Conservation (phyloP, 306 rosid species). For the Ormosia emarginata region DNA sequence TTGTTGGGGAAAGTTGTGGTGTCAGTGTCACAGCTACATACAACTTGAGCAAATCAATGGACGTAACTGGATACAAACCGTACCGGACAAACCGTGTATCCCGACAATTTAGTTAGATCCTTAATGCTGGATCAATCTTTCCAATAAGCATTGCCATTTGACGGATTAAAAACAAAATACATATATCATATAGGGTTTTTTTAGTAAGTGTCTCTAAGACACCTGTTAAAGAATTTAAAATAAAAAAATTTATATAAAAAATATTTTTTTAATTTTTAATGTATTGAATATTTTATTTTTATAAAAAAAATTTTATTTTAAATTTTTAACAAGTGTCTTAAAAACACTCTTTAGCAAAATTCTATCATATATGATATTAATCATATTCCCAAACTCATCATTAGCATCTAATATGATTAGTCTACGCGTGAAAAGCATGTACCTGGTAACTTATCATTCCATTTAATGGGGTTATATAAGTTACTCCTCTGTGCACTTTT, state of each 20-base stretch:
- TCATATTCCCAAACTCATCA: constrained; percentile 3
- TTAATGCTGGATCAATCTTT: constrained; percentile 7
- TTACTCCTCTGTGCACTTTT: too few relatives aligned
- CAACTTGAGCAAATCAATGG: constrained; percentile 1
- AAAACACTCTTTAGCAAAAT: too few relatives aligned
- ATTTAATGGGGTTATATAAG: too few relatives aligned
- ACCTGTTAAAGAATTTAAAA: too few relatives aligned
- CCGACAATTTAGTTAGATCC: constrained; percentile 27
- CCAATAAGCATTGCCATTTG: not conserved
- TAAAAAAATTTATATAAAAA: too few relatives aligned
- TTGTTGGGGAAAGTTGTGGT: constrained; percentile 29
- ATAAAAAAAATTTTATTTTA: too few relatives aligned
- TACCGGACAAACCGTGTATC: constrained; percentile 11
- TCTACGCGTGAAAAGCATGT: not conserved
- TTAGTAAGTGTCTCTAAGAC: too few relatives aligned
- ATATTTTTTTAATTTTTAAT: too few relatives aligned
- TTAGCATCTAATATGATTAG: not conserved
- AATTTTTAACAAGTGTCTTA: too few relatives aligned
- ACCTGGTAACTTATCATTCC: not conserved
- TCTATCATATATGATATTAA: not conserved
- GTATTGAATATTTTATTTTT: too few relatives aligned
- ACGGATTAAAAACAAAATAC: not conserved
- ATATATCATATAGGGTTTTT: not conserved
- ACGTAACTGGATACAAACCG: not conserved
- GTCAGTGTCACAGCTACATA: constrained; percentile 26